Percentiles rank a stretch among this genome's conserved stretches.
These are phyloP conservation scores for Domatiomyces catenatus DNA, from an alignment of 2,329 filamentous ascomycete genomes.

Conservation along the genomic window DNA sequence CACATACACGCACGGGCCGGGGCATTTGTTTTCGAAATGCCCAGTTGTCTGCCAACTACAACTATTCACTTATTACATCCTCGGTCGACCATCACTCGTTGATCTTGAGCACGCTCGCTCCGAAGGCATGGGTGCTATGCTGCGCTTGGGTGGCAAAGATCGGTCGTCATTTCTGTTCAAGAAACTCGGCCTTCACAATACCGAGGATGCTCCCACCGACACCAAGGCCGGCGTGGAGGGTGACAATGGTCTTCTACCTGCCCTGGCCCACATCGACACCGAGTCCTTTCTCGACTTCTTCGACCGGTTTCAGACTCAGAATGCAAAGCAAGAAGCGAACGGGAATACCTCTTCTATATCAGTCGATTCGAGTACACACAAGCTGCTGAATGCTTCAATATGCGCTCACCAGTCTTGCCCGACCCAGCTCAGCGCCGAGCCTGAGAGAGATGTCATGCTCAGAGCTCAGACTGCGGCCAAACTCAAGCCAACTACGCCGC, in stretches of 20 bases:
- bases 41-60: neutral
- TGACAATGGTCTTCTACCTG: slow-evolving; percentile 3
- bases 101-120: neutral
- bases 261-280: slow-evolving; percentile 11
- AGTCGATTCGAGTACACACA: neutral
- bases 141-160: slow-evolving; percentile 12
- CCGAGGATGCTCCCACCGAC: slow-evolving; percentile 2
- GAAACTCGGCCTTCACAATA: slow-evolving; percentile 4
- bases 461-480: neutral
- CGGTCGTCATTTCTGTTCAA: slow-evolving; percentile 12
- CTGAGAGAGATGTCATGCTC: neutral
- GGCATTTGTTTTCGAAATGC: neutral
- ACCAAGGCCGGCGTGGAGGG: slow-evolving; percentile 2
- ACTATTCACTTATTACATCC: neutral
- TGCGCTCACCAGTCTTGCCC: neutral
- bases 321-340: neutral
- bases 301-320: slow-evolving; percentile 6
- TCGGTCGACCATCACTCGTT: neutral
- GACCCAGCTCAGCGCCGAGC: neutral
- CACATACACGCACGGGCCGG: too few relatives aligned
- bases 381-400: neutral
- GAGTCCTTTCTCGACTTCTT: slow-evolving; percentile 12
- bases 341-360: neutral
- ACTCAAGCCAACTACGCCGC: neutral
- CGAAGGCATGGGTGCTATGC: slow-evolving; percentile 9